Evolutionary conservation across 2,329 filamentous ascomycete genomes (phyloP).

Genomic region (Magnaporthiopsis poae): DNA sequence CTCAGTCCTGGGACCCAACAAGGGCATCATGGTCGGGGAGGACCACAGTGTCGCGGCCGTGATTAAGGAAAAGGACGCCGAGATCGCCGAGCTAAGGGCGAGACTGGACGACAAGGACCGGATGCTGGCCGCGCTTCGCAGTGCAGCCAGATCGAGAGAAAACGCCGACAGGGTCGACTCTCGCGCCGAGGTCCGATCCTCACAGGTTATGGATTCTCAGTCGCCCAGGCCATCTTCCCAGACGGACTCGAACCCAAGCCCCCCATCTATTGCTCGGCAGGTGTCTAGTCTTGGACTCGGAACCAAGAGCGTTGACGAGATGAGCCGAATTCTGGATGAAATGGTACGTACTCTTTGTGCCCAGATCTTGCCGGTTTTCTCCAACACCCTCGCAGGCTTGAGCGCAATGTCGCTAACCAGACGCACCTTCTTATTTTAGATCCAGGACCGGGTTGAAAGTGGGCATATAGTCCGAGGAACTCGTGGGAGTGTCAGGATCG

Average conservation of each 20-base stretch:
- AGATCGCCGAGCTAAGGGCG: slow-evolving; percentile 83
- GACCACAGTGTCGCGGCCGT: slow-evolving; percentile 64
- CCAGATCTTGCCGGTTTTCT: background rate
- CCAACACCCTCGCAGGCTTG: background rate
- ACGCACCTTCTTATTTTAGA: slow-evolving; percentile 25
- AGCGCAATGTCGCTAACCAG: background rate
- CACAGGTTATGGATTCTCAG: slow-evolving; percentile 22
- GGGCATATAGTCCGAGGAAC: slow-evolving; percentile 59
- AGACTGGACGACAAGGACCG: slow-evolving; percentile 88
- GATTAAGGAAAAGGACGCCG: slow-evolving; percentile 79
- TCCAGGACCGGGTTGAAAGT: slow-evolving; percentile 72
- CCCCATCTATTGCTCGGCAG: slow-evolving; percentile 17
- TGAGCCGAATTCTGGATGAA: slow-evolving; percentile 86
- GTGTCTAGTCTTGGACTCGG: slow-evolving; percentile 35
- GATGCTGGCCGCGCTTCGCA: slow-evolving; percentile 80
- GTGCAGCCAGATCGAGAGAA: slow-evolving; percentile 75
- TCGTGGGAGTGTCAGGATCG: slow-evolving; percentile 57
- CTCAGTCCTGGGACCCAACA: slow-evolving; percentile 54
- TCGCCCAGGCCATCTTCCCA: slow-evolving; percentile 16
- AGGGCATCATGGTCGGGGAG: slow-evolving; percentile 62
- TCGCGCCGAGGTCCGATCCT: slow-evolving; percentile 23
- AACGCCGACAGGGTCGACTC: slow-evolving; percentile 51
- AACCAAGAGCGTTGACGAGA: slow-evolving; percentile 71
- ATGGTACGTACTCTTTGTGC: slow-evolving; percentile 42
- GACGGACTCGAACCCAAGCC: slow-evolving; percentile 18